Evolutionary conservation across 75 land plant species (phyloP).

Genomic region (Cryptomeria japonica): DNA sequence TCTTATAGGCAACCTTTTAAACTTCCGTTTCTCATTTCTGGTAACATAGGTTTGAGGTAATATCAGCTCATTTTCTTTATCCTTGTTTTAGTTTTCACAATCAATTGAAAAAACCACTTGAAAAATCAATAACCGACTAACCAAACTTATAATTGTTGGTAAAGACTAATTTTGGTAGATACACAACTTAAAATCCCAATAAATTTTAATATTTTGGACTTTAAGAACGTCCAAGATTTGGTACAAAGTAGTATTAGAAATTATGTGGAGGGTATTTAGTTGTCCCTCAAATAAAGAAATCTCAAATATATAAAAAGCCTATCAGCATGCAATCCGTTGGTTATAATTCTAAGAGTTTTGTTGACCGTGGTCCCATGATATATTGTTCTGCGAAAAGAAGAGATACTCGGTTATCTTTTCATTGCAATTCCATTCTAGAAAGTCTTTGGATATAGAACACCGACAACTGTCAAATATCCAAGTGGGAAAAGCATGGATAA

Average conservation of each 20-base stretch:
- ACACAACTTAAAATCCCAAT: no score
- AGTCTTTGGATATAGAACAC: background rate
- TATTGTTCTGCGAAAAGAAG: background rate
- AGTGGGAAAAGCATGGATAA: background rate
- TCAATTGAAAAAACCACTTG: no score
- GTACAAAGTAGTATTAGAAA: background rate
- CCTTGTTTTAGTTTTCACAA: no score
- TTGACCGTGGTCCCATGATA: background rate
- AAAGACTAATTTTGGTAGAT: no score
- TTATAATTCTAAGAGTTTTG: background rate
- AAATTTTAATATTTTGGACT: no score
- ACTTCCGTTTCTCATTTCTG: no score
- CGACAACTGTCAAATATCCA: background rate
- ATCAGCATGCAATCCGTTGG: background rate
- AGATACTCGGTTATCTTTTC: background rate
- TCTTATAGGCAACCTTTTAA: no score
- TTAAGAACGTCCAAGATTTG: background rate
- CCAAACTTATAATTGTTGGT: no score
- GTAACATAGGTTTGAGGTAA: no score
- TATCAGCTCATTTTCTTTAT: no score
- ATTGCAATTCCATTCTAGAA: background rate
- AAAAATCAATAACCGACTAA: no score
- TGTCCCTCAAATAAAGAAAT: background rate
- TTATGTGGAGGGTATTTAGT: background rate
- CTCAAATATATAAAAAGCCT: background rate